Evolutionary conservation across 2,329 filamentous ascomycete genomes (phyloP), one percentile per base, ranked within the genome.

Genomic region (Biscogniauxia marginata): DNA sequence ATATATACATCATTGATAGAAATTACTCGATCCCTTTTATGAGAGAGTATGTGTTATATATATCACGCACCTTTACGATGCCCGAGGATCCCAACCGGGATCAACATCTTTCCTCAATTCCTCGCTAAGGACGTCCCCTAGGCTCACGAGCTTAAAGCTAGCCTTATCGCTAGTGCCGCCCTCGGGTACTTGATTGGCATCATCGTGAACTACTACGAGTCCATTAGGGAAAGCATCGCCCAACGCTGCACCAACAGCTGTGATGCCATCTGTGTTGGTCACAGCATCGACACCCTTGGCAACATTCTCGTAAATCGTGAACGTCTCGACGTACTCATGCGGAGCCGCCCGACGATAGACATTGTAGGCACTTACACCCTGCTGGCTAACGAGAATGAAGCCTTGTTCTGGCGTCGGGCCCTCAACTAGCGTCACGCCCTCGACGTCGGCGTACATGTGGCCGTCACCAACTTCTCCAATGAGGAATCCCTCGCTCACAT

Each of bases 301-400:
- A 0, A 67, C 60, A 3, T 79, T 77, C 3, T 71, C 71, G 0
- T 73, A 69, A 19, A 82, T 72, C 0, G 78, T 79, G 44, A 82
- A 82, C 0, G 77, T 80, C 53, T 74, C 69, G 3, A 83, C 75
- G 51, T 75, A 81, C 3, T 76, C 71, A 63, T 83, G 79, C 3
- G 80, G 80, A 0, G 71, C 68, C 1, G 74, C 75, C 6, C 80
- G 74, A 5, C 74, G 72, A 66, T 83, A 82, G 43, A 83, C 71
- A 50, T 80, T 76, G 63, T 79, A 83, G 1, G 78, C 75, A 55
- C 78, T 82, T 25, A 82, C 78, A 3, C 80, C 80, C 59, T 83
- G 79, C 56, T 74, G 78, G 2, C 78, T 82, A 5, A 81, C 78
- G 16, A 84, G 67, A 21, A 84, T 73, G 65, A 79, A 83, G 0